Evolutionary conservation across 192 early-diverging fungal species (phyloP).

Genomic region (Podila horticola): DNA sequence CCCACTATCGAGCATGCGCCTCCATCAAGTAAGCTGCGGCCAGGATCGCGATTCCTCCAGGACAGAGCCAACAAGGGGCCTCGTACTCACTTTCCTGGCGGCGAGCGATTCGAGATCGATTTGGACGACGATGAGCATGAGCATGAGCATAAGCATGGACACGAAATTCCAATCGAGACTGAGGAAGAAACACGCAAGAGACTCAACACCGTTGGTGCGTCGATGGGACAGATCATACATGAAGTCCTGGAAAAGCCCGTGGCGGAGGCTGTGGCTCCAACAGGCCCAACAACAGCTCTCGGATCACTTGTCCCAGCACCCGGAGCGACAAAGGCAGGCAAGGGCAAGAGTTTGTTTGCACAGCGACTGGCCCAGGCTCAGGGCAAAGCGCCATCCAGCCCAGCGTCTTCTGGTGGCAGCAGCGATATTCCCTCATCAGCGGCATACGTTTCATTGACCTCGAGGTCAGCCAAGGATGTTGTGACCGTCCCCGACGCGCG

Average conservation of each 20-base stretch:
- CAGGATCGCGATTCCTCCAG: constrained; percentile 42
- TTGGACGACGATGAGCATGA: constrained; percentile 23
- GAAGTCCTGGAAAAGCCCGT: constrained; percentile 48
- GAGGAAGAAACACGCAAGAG: constrained; percentile 40
- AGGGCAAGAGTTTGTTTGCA: constrained; percentile 47
- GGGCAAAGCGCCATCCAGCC: constrained; percentile 3
- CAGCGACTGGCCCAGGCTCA: constrained; percentile 36
- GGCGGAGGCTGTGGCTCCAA: constrained; percentile 27
- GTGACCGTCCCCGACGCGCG: constrained; percentile 5
- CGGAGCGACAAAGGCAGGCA: constrained; percentile 13
- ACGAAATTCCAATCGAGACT: constrained; percentile 22
- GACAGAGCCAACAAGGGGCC: constrained; percentile 42
- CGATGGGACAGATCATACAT: constrained; percentile 46
- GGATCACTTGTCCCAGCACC: constrained; percentile 18
- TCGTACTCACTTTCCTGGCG: constrained; percentile 34
- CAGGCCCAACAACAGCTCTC: constrained; percentile 15
- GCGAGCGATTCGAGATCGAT: constrained; percentile 42
- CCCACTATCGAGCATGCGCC: constrained; percentile 8
- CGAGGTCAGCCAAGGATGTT: background rate
- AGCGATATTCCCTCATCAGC: constrained; percentile 18
- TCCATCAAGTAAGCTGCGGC: constrained; percentile 6
- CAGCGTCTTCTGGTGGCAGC: background rate
- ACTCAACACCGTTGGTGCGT: constrained; percentile 17
- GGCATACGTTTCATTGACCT: constrained; percentile 15
- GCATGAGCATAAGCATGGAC: background rate